A percentile compares a stretch with the other conserved stretches of the same genome.
These are phyloP conservation scores for Fistulifera solaris DNA, from an alignment of 108 stramenopile genomes.

Conservation along the genomic window DNA sequence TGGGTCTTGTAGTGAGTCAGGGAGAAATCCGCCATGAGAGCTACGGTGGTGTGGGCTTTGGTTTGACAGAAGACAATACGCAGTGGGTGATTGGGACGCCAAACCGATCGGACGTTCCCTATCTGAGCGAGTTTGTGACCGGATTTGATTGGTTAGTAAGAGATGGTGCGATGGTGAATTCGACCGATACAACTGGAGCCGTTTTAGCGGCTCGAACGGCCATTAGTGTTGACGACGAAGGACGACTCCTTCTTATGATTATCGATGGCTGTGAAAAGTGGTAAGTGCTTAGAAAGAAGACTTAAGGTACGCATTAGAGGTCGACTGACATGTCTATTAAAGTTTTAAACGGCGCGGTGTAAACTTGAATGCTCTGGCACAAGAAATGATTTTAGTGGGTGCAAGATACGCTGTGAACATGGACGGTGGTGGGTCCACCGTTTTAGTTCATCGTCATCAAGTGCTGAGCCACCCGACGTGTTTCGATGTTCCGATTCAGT, in stretches of 20 bases:
- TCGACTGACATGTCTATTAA: too few species aligned
- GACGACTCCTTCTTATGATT: constrained; percentile 20
- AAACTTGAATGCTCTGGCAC: constrained; percentile 22
- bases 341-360: constrained; percentile 13
- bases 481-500: constrained; percentile 17
- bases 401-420: constrained; percentile 27
- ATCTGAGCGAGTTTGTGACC: constrained; percentile 21
- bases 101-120: not conserved
- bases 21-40: constrained; percentile 4
- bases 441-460: constrained; percentile 9
- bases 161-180: constrained; percentile 12
- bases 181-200: not conserved
- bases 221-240: constrained; percentile 20
- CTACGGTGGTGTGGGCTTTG: constrained; percentile 7
- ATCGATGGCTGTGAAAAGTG: constrained; percentile 43
- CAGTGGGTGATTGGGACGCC: not conserved
- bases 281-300: constrained; percentile 16
- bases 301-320: too few species aligned
- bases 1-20: constrained; percentile 12
- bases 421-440: constrained; percentile 39
- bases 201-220: constrained; percentile 31
- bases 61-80: not conserved
- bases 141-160: constrained; percentile 40
- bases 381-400: constrained; percentile 10
- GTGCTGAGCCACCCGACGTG: constrained; percentile 31